Evolutionary conservation across 352 stramenopile genomes (phyloP).

Genomic region (Phytophthora melonis): DNA sequence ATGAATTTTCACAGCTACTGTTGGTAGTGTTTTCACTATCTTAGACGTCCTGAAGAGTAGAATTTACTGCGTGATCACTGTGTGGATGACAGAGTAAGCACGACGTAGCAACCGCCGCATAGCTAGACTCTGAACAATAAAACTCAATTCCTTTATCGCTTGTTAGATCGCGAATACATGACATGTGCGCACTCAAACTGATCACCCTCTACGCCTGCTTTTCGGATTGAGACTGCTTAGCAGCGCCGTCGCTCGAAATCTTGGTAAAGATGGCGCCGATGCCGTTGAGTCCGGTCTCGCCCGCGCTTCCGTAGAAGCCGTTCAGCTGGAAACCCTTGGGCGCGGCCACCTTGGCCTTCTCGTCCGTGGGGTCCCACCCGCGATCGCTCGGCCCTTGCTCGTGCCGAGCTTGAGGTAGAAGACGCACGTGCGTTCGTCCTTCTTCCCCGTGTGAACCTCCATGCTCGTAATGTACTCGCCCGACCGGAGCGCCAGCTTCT

Average conservation of each 20-base stretch:
- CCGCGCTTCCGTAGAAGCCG: slow-evolving; percentile 56
- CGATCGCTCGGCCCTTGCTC: slow-evolving; percentile 38
- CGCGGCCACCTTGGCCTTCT: slow-evolving; percentile 43
- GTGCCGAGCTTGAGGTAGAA: slow-evolving; percentile 58
- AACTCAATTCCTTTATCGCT: neutral
- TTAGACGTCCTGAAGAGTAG: neutral
- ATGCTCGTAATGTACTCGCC: slow-evolving; percentile 59
- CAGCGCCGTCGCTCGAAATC: slow-evolving; percentile 6
- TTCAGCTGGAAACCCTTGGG: slow-evolving; percentile 57
- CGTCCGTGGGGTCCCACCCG: slow-evolving; percentile 40
- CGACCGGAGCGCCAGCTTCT: slow-evolving; percentile 44
- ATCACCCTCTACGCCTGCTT: slow-evolving; percentile 11
- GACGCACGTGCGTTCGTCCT: slow-evolving; percentile 43
- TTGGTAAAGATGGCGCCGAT: slow-evolving; percentile 45
- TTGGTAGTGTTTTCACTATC: neutral
- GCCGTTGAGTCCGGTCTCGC: slow-evolving; percentile 41
- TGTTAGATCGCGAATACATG: neutral
- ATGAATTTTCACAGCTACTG: no score
- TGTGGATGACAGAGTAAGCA: neutral
- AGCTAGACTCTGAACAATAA: neutral
- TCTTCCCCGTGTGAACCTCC: slow-evolving; percentile 53
- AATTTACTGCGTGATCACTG: neutral
- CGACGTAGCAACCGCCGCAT: neutral
- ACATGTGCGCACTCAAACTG: neutral
- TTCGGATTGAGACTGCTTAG: slow-evolving; percentile 17